Evolutionary conservation across 2,329 filamentous ascomycete genomes (phyloP), one percentile per base, ranked within the genome.

Genomic region (Claviceps cyperi): DNA sequence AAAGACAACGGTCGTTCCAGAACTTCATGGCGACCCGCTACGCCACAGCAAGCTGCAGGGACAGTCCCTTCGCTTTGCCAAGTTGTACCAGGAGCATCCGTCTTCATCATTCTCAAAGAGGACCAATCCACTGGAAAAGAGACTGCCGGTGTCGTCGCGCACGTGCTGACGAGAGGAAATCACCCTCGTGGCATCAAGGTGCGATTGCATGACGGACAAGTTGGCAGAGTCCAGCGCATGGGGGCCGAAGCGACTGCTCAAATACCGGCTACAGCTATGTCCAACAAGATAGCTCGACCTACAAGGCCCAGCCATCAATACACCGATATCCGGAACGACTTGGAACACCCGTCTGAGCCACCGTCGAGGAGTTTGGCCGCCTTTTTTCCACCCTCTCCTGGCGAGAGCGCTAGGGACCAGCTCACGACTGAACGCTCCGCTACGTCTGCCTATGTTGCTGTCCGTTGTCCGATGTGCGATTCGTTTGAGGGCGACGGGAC

Each of bases 131-230:
- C 84, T 0, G 86, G 85, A 6, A 75, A 76, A 44, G 80, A 86
- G 57, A 84, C 87, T 1, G 69, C 72, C 43, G 86, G 86, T 21
- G 64, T 73, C 4, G 78, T 91, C 1, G 72, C 74, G 48, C 77
- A 87, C 43, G 64, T 90, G 0, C 70, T 91, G 46, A 90, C 85
- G 2, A 71, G 77, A 1, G 83, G 84, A 24, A 78, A 90, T 56
- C 86, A 91, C 58, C 83, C 84, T 2, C 75, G 83, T 9, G 86
- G 86, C 37, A 86, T 90, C 68, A 91, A 90, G 64, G 84, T 90
- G 22, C 77, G 85, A 2, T 70, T 91, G 5, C 67, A 69, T 1
- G 83, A 86, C 62, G 85, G 85, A 1, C 73, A 83, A 24, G 77
- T 91, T 2, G 86, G 86, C 2, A 70, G 86, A 15, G 86, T 91